Base-by-base conservation (phyloP, 192 early-diverging fungal species). In the Globomyces pollinis-pini region DNA sequence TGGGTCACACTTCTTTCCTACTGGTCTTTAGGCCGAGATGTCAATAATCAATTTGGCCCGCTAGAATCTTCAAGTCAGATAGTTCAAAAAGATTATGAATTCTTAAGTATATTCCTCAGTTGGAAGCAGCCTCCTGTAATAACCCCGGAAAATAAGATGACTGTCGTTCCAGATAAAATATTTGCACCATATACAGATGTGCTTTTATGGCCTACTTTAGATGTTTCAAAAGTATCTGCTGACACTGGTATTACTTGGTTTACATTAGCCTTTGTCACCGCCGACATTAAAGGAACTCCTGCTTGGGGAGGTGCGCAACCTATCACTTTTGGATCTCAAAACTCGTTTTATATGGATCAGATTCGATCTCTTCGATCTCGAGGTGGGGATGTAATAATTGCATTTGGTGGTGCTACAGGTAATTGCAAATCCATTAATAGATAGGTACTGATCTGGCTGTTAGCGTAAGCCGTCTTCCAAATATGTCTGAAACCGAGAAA, bases 121-220 rank as follows among this genome's bases (percentile, higher is more conserved):
- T n/a, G n/a, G n/a, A 47, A 43, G 41, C 41, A 18, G 7, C 6
- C 12, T 43, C n/a, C n/a, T 7, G 6, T 18, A 7, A 43, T 12
- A 6, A 18, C 41, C 20, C 16, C 41, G 13, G 41, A 18, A 6
- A 18, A 6, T n/a, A 9, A 43, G 20, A 9, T 18, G 6, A 9
- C 41, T 1, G 41, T n/a, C n/a, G n/a, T 16, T 9, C 35, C 35
- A 36, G 35, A 36, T 13, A 36, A 13, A 36, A 24, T 57, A 15
- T 70, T 70, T 63, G 70, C 75, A 28, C 75, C 75, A 1, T 71
- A 71, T 49, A 29, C 66, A 18, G 68, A 77, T 32, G 42, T 65
- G 8, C 38, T 52, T 7, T 41, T 60, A 0, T 69, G 60, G 58
- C 66, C 62, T 2, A 53, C 60, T 13, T 57, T 67, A 8, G 68